Base-by-base conservation (phyloP, 352 stramenopile species). In the Phytophthora crassamura region DNA sequence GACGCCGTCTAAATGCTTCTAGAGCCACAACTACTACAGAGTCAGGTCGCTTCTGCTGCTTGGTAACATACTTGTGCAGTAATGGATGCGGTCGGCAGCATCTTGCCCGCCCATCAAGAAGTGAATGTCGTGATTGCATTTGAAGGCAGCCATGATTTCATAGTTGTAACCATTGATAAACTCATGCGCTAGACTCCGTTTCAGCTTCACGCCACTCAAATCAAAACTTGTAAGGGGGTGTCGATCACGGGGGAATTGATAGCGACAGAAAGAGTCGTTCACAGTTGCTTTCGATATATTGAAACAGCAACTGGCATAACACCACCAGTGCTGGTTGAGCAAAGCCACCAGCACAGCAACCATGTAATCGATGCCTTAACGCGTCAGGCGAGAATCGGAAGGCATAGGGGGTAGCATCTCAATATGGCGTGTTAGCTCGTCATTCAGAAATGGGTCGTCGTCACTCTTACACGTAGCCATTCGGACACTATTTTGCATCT, bases 141-240 rank as follows among this genome's bases (percentile, higher is more conserved):
- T 56, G 20, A 56, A 56, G 9, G 48, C 35, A 20, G 34, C 33
- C 48, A 56, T 45, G 10, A 56, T 32, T 15, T 20, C 34, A 16
- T 56, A 56, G 34, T 56, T 56, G 18, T 45, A 45, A 22, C 22
- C 22, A 25, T 25, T 25, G 22, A 25, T 25, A 25, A 25, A 25
- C 3, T 25, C 22, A 3, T 25, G 22, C 22, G 22, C 22, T 3
- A 25, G 22, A 25, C 22, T 25, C 22, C 22, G 22, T 3, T 25
- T 25, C 22, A 25, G 22, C 22, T 25, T 25, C 22, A 25, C 22
- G 22, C 22, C 22, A 25, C 22, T 25, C 22, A 25, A 25, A 25
- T 25, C 22, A 25, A 25, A 25, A 25, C 22, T 25, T 25, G 22
- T 25, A 25, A 25, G 22, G 2, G 41, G 4, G 7, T 15, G 4